Base-by-base conservation (phyloP, 2,329 filamentous ascomycete genomes). In the Stachybotrys echinatus region DNA sequence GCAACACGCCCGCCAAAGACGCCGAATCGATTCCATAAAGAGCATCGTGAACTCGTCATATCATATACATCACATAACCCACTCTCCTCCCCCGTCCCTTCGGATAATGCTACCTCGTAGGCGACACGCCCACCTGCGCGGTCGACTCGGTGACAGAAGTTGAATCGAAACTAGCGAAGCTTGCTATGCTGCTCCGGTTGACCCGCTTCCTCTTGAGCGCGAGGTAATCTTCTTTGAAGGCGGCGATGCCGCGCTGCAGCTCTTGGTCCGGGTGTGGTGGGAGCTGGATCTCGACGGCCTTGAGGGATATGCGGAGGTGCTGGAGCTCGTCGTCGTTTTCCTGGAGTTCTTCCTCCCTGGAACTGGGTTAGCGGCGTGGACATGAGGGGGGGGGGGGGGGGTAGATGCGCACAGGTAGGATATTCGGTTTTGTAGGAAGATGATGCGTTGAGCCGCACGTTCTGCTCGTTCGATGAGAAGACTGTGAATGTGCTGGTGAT, bases 241-340 rank as follows among this genome's bases (percentile, higher is more conserved):
- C 75, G 51, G 74, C 68, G 54, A 85, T 84, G 62, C 79, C 81
- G 53, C 77, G 73, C 53, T 75, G 70, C 31, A 85, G 74, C 52
- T 84, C 81, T 23, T 73, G 69, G 61, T 84, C 79, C 2, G 73
- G 71, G 50, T 75, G 73, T 42, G 71, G 64, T 5, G 77, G 70
- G 60, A 76, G 76, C 56, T 82, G 79, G 18, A 83, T 76, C 68
- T 85, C 81, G 56, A 85, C 76, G 20, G 78, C 80, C 55, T 83
- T 80, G 54, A 84, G 72, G 60, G 80, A 77, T 53, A 88, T 79
- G 50, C 81, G 78, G 40, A 84, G 73, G 60, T 81, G 81, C 42
- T 78, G 74, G 23, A 86, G 72, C 60, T 85, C 81, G 39, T 80
- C 76, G 54, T 84, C 79, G 58, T 77, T 77, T 56, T 78, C 73